These are phyloP conservation scores for Cutaneotrichosporon arboriforme DNA, from an alignment of 1,284 basidiomycete species.

Conservation along the genomic window DNA sequence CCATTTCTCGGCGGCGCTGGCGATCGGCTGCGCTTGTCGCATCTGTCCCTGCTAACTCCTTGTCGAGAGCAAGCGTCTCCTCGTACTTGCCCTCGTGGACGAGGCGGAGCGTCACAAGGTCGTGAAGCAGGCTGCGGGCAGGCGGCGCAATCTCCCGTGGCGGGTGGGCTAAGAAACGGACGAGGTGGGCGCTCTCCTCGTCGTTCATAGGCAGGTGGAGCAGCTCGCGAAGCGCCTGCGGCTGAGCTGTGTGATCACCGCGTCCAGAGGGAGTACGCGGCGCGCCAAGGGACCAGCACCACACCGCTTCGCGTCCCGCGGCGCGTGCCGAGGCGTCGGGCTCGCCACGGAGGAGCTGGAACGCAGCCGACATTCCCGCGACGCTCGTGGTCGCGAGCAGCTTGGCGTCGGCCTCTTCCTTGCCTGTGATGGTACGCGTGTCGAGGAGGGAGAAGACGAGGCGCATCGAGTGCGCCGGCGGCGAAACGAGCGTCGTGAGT, in stretches of 20 bases:
- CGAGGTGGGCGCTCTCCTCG: conserved; percentile 38
- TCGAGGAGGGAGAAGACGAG: conserved; percentile 29
- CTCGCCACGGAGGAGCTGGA: conserved; percentile 21
- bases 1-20: conserved; percentile 58
- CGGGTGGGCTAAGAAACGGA: conserved; percentile 39
- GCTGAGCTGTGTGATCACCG: conserved; percentile 27
- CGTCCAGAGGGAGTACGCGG: conserved; percentile 24
- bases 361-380: conserved; percentile 25
- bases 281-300: conserved; percentile 38
- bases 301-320: conserved; percentile 27
- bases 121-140: conserved; percentile 62
- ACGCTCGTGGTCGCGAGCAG: conserved; percentile 25
- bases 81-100: conserved; percentile 68
- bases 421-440: not conserved
- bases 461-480: conserved; percentile 24
- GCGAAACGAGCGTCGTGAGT: conserved; percentile 31
- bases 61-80: conserved; percentile 69
- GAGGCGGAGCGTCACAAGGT: conserved; percentile 71
- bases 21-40: conserved; percentile 36
- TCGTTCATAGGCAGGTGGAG: conserved; percentile 38
- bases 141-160: conserved; percentile 52
- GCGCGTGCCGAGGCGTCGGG: conserved; percentile 10
- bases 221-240: conserved; percentile 30
- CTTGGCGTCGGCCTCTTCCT: conserved; percentile 20
- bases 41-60: conserved; percentile 49